phyloP scores from a whole-genome alignment of 495 filamentous ascomycete genomes.

The Penicillium arizonense region DNA sequence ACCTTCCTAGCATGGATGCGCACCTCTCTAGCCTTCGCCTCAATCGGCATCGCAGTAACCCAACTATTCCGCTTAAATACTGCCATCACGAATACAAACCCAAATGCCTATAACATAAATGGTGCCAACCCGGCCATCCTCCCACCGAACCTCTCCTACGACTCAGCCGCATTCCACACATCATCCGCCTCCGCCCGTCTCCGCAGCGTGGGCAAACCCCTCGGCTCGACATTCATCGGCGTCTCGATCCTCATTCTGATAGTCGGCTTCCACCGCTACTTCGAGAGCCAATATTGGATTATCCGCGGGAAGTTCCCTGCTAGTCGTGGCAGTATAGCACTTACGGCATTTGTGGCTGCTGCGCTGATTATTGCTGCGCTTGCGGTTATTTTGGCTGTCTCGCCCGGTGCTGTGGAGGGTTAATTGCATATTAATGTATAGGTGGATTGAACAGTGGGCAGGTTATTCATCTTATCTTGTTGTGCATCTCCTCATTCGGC shows the following conservation, averaged over 20 bases:
- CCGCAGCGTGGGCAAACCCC: slow-evolving; percentile 81
- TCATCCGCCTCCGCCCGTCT: slow-evolving; percentile 42
- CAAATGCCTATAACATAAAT: slow-evolving; percentile 1
- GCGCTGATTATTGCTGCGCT: slow-evolving; percentile 70
- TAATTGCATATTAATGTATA: slow-evolving; percentile 12
- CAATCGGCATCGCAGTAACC: slow-evolving; percentile 93
- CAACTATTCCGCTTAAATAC: slow-evolving; percentile 94
- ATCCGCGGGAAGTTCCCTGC: slow-evolving; percentile 92
- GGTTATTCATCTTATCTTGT: not conserved
- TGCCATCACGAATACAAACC: slow-evolving; percentile 24
- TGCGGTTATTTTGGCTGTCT: slow-evolving; percentile 67
- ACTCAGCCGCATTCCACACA: slow-evolving; percentile 6
- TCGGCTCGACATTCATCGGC: slow-evolving; percentile 88
- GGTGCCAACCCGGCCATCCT: slow-evolving; percentile 18
- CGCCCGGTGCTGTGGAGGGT: slow-evolving; percentile 51
- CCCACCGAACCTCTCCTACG: slow-evolving; percentile 17
- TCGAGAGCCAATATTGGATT: slow-evolving; percentile 76
- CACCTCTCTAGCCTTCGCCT: slow-evolving; percentile 92
- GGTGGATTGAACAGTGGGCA: not conserved
- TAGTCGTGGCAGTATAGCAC: slow-evolving; percentile 78
- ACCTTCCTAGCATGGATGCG: slow-evolving; percentile 97
- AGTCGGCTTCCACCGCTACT: slow-evolving; percentile 73
- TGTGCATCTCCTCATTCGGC: not conserved
- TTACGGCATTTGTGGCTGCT: slow-evolving; percentile 69
- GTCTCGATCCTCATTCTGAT: slow-evolving; percentile 84